Percentiles rank a stretch among this genome's conserved stretches.
These are phyloP conservation scores for Spirogloea muscicola DNA, from an alignment of 139 green algal species.

Conservation along the genomic window DNA sequence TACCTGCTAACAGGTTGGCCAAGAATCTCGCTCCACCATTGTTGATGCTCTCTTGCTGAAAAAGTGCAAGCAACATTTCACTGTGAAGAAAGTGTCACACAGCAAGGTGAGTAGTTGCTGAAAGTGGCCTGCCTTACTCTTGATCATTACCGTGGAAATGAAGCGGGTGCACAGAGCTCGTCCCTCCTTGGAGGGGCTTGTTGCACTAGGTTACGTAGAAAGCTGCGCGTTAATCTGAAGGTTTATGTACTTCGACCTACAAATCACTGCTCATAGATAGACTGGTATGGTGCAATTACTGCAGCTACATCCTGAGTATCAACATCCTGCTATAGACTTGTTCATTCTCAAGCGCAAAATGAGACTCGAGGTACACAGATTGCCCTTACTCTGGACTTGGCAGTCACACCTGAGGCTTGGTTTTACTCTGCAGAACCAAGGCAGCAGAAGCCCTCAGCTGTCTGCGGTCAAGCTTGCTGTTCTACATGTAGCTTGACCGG, in stretches of 20 bases:
- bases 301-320: slow-evolving; percentile 61
- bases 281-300: neutral
- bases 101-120: neutral
- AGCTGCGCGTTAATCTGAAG: neutral
- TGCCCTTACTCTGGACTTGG: too few species aligned
- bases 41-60: slow-evolving; percentile 69
- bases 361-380: too few species aligned
- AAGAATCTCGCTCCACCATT: slow-evolving; percentile 70
- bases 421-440: too few species aligned
- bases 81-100: slow-evolving; percentile 50
- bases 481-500: too few species aligned
- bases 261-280: too few species aligned
- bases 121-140: neutral
- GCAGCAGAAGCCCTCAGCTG: too few species aligned
- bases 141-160: neutral
- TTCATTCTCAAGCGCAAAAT: slow-evolving; percentile 63
- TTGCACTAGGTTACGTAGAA: too few species aligned
- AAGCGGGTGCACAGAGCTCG: neutral
- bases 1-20: slow-evolving; percentile 53
- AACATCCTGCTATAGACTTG: slow-evolving; percentile 69
- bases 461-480: too few species aligned
- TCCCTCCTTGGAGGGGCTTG: neutral
- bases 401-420: too few species aligned
- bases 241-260: too few species aligned
- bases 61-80: slow-evolving; percentile 59